A percentile compares a stretch with the other conserved stretches of the same genome.
phyloP scores from a whole-genome alignment of 78 protist genomes.

The Polysphondylium violaceum region DNA sequence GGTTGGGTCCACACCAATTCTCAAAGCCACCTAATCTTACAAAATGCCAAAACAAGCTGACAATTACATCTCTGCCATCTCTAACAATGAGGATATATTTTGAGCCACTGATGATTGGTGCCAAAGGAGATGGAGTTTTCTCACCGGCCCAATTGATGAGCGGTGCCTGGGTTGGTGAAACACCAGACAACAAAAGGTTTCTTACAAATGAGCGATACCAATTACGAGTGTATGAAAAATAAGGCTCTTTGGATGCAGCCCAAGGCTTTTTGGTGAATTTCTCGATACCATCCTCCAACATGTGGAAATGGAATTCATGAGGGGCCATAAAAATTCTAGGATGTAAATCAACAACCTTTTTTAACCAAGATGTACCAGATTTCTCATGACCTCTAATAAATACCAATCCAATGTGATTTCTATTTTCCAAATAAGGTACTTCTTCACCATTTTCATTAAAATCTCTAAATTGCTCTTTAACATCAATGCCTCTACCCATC shows the following conservation, averaged over 20 bases:
- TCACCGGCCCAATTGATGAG: constrained; percentile 64
- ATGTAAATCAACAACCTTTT: constrained; percentile 47
- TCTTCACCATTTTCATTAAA: constrained; percentile 23
- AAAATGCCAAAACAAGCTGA: constrained; percentile 63
- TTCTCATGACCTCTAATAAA: constrained; percentile 76
- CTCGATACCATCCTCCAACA: constrained; percentile 47
- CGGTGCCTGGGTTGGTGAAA: constrained; percentile 54
- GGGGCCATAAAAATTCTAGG: constrained; percentile 44
- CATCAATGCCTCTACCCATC: neutral
- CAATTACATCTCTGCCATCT: constrained; percentile 73
- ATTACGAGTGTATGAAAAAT: constrained; percentile 14
- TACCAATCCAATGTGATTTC: constrained; percentile 40
- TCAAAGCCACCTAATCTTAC: constrained; percentile 76
- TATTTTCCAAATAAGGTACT: neutral
- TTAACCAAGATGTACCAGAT: constrained; percentile 66
- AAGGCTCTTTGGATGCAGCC: constrained; percentile 55
- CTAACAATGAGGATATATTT: constrained; percentile 39
- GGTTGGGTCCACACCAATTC: constrained; percentile 50
- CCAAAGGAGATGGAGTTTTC: constrained; percentile 66
- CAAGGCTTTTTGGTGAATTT: constrained; percentile 52
- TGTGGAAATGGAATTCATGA: constrained; percentile 66
- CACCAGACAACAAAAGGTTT: constrained; percentile 49
- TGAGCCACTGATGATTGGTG: constrained; percentile 64
- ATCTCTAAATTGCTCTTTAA: neutral
- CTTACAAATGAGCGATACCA: constrained; percentile 69